Base-by-base conservation (phyloP, 257 asterid genomes). In the Scutellaria galericulata region DNA sequence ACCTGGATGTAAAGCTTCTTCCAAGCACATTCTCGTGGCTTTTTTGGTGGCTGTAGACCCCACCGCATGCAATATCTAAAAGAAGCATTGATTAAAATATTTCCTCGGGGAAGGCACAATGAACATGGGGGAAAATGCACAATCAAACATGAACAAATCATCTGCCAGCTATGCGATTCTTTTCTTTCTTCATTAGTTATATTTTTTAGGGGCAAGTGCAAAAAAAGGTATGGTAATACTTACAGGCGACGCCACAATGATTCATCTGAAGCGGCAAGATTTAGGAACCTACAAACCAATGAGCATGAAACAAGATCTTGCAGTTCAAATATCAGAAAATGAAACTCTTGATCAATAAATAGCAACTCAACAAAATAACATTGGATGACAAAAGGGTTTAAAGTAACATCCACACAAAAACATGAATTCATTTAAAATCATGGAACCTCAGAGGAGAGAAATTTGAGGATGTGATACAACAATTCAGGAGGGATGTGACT, bases 1-100 rank as follows among this genome's bases (percentile, higher is more conserved):
- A 83, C 86, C 84, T 77, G 67, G 68, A 81, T 82, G 75, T 85
- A 85, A 44, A 85, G 89, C 77, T 75, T 91, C 85, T 94, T 94
- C 98, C 98, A 94, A 71, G 98, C 95, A 79, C 88, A 85, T 75
- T 88, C 97, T 46, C 97, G 85, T n/a, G 84, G 85, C 79, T 78
- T 93, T 72, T 86, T 86, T 31, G 89, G 87, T 39, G 88, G 89
- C 85, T 86, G 76, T 27, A 91, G 80, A 75, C 98, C 97, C 98
- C 98, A 93, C 66, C 98, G 83, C 90, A 93, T 81, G 70, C 88
- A 81, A 76, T 91, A 93, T 59, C 89, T 84, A 75, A 74, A 72
- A 15, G 35, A 68, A 76, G 68, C 37, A 31, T 31, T 31, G 37
- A 31, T 31, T 31, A 31, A 31, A 31, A 1, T 31, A 31, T 31